phyloP scores from a whole-genome alignment of 129 eudicot species.

The Apium graveolens region DNA sequence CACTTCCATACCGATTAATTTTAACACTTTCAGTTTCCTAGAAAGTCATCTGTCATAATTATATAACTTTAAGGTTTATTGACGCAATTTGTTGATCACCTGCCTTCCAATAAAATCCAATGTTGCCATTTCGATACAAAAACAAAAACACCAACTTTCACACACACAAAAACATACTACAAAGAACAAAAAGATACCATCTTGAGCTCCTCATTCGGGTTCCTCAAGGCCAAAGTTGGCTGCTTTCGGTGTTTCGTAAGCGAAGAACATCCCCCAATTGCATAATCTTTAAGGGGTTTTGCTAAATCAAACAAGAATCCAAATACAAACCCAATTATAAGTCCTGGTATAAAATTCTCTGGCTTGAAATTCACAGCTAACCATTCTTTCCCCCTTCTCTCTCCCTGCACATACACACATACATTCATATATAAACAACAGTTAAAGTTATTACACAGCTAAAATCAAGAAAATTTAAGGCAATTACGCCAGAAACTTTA shows the following conservation, averaged over 20 bases:
- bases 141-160: neutral
- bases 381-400: conserved; percentile 41
- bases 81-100: neutral
- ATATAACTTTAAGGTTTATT: too few species aligned
- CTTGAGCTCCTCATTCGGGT: conserved; percentile 60
- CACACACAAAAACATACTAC: neutral
- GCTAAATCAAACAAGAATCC: conserved; percentile 66
- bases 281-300: conserved; percentile 29
- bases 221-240: conserved; percentile 15
- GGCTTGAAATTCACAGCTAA: conserved; percentile 64
- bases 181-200: conserved; percentile 39
- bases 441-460: neutral
- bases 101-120: neutral
- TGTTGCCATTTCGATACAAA: neutral
- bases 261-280: conserved; percentile 12
- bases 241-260: conserved; percentile 13
- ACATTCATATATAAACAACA: neutral
- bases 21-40: neutral
- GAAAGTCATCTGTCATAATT: neutral
- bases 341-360: conserved; percentile 74
- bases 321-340: conserved; percentile 67
- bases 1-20: neutral
- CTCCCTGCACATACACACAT: conserved; percentile 3
- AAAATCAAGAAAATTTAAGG: neutral
- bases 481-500: neutral